These are phyloP conservation scores for Mucor plumbeus DNA, from an alignment of 371 early-diverging fungal genomes.

Conservation along the genomic window DNA sequence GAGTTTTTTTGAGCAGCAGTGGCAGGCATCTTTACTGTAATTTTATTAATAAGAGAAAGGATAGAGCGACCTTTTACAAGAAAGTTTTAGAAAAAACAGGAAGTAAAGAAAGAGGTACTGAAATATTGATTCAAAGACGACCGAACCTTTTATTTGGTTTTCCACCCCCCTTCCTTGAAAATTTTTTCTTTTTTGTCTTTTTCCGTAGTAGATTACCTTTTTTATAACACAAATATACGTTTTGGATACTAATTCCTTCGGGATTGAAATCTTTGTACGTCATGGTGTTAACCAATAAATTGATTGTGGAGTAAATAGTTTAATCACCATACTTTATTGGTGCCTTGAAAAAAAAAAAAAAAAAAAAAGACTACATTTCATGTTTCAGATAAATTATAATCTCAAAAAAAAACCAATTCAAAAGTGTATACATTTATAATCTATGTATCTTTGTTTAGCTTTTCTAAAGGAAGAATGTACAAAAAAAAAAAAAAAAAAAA, in stretches of 20 bases:
- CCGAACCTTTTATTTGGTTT: not conserved
- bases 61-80: constrained; percentile 14
- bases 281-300: not conserved
- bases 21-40: constrained; percentile 12
- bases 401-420: not conserved
- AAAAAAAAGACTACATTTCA: not conserved
- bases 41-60: constrained; percentile 9
- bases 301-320: constrained; percentile 4
- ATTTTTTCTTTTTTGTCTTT: constrained; percentile 1
- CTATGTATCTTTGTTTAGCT: no score
- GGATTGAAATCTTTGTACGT: not conserved
- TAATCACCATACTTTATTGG: not conserved
- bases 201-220: not conserved
- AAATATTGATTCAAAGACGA: not conserved
- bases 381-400: constrained; percentile 3
- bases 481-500: not conserved
- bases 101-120: constrained; percentile 6
- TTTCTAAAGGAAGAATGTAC: no score
- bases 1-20: constrained; percentile 25
- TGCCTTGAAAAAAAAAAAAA: not conserved
- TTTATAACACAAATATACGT: not conserved
- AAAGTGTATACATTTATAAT: no score
- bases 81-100: not conserved
- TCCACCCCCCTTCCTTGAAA: not conserved
- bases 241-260: not conserved